Percentiles rank a stretch among this genome's conserved stretches.
phyloP scores from a whole-genome alignment of 305 asterid species.

The Plantago coronopus region DNA sequence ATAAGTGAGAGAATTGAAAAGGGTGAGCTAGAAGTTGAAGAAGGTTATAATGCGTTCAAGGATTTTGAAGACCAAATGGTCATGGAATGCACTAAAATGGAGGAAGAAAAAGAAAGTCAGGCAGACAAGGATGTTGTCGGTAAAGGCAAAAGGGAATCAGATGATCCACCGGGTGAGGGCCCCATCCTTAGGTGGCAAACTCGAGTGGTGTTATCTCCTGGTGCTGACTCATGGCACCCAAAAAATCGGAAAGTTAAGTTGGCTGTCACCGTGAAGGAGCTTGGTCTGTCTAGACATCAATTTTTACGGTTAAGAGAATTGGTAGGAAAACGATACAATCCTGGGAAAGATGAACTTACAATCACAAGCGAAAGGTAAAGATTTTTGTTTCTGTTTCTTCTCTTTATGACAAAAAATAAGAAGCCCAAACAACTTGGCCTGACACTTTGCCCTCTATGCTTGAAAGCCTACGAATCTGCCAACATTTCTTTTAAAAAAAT shows the following conservation, averaged over 20 bases:
- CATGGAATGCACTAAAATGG: slow-evolving; percentile 59
- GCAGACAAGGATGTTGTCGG: slow-evolving; percentile 33
- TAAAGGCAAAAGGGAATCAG: slow-evolving; percentile 38
- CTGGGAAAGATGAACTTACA: slow-evolving; percentile 91
- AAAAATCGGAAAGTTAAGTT: slow-evolving; percentile 75
- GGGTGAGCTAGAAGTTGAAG: slow-evolving; percentile 74
- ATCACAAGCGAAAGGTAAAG: slow-evolving; percentile 90
- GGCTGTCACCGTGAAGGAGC: slow-evolving; percentile 78
- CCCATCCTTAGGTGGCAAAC: slow-evolving; percentile 89
- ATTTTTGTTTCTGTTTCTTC: background rate
- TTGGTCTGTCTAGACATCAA: slow-evolving; percentile 75
- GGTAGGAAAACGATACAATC: slow-evolving; percentile 74
- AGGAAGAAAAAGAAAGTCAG: slow-evolving; percentile 47
- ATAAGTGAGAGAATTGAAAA: slow-evolving; percentile 67
- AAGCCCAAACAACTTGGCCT: background rate
- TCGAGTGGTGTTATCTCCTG: slow-evolving; percentile 73
- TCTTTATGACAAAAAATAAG: background rate
- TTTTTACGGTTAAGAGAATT: slow-evolving; percentile 70
- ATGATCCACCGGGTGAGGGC: slow-evolving; percentile 87
- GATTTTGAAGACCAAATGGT: slow-evolving; percentile 87
- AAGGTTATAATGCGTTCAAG: slow-evolving; percentile 72
- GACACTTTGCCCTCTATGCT: too few species aligned
- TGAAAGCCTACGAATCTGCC: too few species aligned
- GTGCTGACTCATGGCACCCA: slow-evolving; percentile 96
- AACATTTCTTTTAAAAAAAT: too few species aligned